Base-by-base conservation (phyloP, 768 basidiomycete genomes). In the Leccinum barrowsii region DNA sequence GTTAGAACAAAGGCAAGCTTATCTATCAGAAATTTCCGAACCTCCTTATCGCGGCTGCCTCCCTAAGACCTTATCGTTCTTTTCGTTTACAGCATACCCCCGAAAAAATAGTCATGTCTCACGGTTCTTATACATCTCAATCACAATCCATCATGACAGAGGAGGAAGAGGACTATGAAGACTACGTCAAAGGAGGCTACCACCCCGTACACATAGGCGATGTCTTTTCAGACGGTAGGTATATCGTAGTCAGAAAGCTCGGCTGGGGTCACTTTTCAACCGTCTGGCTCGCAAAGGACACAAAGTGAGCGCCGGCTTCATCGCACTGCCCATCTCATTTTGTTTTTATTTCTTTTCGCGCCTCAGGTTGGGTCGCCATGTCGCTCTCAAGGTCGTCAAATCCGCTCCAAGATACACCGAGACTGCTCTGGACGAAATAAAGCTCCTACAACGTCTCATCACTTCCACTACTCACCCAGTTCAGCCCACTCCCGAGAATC, bases 311-410 rank as follows among this genome's bases (percentile, higher is more conserved):
- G 5, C 21, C 57, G 50, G 28, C 49, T 30, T 55, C 46, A 35
- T 34, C 22, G 19, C 2, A 24, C 35, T 26, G 44, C 42, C 50
- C 17, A 50, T 35, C 7, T 53, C 26, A 53, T 55, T 54, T 59
- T 57, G 54, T 24, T 57, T 59, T 54, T 56, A 59, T 67, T 63
- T 61, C 30, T 53, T 54, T 61, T 59, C 53, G 7, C 21, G 24
- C 63, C 57, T 59, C 76, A 99, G 96, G 70, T 81, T 94, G 77
- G 87, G 91, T 65, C 90, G 94, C 51, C 97, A 99, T 75, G 97
- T 99, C 67, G 97, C 97, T 13, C 87, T 99, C 72, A 99, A 99
- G 76, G 92, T 99, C 69, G 97, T 99, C 73, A 99, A 98, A 75
- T 97, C 95, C 15, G 97, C 96, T 0, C 86, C 89, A 0, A 82